A percentile compares a stretch with the other conserved stretches of the same genome.
Conservation (phyloP, 192 early-diverging fungal species). For the Borealophlyctis nickersoniae region DNA sequence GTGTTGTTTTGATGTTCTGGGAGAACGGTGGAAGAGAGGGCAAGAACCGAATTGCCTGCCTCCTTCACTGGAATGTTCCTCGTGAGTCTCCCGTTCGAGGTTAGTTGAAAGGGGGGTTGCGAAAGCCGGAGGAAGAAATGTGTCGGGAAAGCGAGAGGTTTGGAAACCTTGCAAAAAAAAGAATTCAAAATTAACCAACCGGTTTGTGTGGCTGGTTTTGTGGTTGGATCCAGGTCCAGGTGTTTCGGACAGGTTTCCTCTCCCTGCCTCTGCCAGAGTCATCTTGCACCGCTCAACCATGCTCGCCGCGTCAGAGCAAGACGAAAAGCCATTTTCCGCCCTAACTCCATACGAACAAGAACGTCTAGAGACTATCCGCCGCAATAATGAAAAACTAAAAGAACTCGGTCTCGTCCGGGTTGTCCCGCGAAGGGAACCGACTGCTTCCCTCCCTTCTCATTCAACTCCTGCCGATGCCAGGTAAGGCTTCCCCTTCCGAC, state of each 20-base stretch:
- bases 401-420: background rate
- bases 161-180: no score
- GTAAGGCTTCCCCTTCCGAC: background rate
- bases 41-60: background rate
- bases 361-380: background rate
- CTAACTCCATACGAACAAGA: background rate
- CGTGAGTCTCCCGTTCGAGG: background rate
- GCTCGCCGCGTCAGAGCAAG: no score
- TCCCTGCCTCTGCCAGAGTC: no score
- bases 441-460: background rate
- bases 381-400: background rate
- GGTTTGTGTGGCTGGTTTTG: no score
- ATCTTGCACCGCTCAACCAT: no score
- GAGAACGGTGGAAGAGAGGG: background rate
- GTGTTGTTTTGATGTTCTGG: background rate
- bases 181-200: no score
- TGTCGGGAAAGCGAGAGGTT: no score
- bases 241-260: no score
- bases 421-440: background rate
- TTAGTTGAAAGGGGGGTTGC: no score
- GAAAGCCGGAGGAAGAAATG: no score
- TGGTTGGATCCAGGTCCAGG: no score
- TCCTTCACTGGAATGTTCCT: slow-evolving; percentile 1
- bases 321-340: background rate
- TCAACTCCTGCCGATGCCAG: background rate